A percentile compares a stretch with the other conserved stretches of the same genome.
Conservation (phyloP, 1,139 yeast species). For the Yamadazyma atlantica region DNA sequence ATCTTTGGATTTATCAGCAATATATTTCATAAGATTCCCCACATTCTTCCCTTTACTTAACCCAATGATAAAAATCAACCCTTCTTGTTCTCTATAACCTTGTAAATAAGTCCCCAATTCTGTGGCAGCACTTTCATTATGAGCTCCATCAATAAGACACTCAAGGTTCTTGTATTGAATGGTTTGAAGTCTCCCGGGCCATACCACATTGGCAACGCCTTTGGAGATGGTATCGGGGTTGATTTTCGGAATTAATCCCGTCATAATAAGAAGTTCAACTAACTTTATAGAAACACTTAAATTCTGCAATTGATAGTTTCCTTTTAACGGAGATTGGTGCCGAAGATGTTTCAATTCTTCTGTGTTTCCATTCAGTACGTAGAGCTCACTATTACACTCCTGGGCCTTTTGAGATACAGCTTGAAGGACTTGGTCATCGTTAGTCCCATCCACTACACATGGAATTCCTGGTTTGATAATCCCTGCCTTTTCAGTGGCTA, state of each 20-base stretch:
- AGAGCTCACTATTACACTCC: conserved; percentile 17
- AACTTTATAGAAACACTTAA: conserved; percentile 67
- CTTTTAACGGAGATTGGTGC: conserved; percentile 56
- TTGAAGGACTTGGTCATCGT: conserved; percentile 48
- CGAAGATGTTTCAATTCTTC: conserved; percentile 14
- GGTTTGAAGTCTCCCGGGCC: conserved; percentile 67
- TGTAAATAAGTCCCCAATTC: conserved; percentile 50
- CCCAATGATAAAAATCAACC: conserved; percentile 66
- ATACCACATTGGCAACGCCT: conserved; percentile 53
- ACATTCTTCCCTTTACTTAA: conserved; percentile 74
- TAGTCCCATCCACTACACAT: conserved; percentile 72
- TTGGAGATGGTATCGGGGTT: conserved; percentile 27
- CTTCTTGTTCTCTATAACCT: conserved; percentile 21
- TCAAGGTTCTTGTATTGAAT: conserved; percentile 25
- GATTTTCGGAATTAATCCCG: conserved; percentile 21
- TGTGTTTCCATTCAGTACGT: conserved; percentile 17
- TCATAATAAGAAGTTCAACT: conserved; percentile 34
- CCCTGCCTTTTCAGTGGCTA: conserved; percentile 83
- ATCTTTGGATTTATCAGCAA: conserved; percentile 50
- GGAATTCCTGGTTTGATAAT: conserved; percentile 64
- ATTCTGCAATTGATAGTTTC: conserved; percentile 71
- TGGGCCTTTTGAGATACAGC: conserved; percentile 32
- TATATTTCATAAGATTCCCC: conserved; percentile 47
- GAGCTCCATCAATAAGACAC: conserved; percentile 80
- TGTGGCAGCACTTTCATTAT: conserved; percentile 78